Evolutionary conservation across 179 eudicot genomes (phyloP), one percentile per base, ranked within the genome.

Genomic region (Beta corolliflora): DNA sequence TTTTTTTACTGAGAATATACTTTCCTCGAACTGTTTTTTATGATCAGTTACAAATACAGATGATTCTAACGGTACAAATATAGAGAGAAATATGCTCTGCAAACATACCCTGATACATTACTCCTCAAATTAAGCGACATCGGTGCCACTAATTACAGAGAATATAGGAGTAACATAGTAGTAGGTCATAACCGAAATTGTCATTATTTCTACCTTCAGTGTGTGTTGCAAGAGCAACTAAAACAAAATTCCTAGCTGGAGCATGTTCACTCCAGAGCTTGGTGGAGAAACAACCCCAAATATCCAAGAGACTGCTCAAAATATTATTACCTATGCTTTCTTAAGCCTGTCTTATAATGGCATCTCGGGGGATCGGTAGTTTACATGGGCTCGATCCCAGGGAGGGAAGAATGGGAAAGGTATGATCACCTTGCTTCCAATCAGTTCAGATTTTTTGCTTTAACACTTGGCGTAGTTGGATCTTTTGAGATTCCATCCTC

Each of bases 391-490:
- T 19, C 2, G 52, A 9, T 7, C 0, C 52, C 52, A 9, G 71
- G 77, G 77, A 46, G 8, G 15, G 63, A 68, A 19, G 55, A 71
- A 41, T 23, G 21, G 25, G 50, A 69, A 45, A 16, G 55, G 46
- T 50, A 70, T 2, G 8, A 52, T 58, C 61, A 16, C 16, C 55
- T 36, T 53, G 61, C 36, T 13, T 71, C 13, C 52, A 18, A 13
- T 55, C 18, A 9, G 75, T 36, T 77, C 54, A 90, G 63, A 89
- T 88, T 83, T 90, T 93, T 91, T 96, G 98, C 88, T 95, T 91
- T 60, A 95, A 84, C 64, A 94, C 96, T 23, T 95, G 99, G 75
- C 92, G 88, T 84, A 95, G 79, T 85, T 94, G 99, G 76, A 92
- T 31, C 87, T 94, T 95, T 45, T 94, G 97, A 74, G 88, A 89